phyloP scores from a whole-genome alignment of 1,284 basidiomycete genomes.

The Ustilago crameri region DNA sequence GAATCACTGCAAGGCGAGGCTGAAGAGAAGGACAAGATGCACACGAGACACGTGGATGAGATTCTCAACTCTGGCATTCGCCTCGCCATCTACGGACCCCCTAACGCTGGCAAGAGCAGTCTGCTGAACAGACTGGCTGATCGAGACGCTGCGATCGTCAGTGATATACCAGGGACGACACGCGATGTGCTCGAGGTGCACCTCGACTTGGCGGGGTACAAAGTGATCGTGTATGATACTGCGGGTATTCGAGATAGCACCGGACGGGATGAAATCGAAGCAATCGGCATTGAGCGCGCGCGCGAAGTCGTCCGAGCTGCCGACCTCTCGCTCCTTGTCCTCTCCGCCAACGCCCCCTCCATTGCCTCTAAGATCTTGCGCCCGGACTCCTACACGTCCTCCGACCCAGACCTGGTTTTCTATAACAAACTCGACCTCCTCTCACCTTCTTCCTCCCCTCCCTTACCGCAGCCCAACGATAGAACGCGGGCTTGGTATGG shows the following conservation, averaged over 20 bases:
- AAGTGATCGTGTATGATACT: constrained; percentile 82
- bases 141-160: constrained; percentile 87
- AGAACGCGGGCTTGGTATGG: constrained; percentile 71
- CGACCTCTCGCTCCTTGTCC: constrained; percentile 80
- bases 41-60: constrained; percentile 79
- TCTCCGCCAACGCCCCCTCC: constrained; percentile 70
- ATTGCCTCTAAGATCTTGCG: constrained; percentile 66
- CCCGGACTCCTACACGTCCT: constrained; percentile 70
- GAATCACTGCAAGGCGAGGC: neutral
- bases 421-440: constrained; percentile 80
- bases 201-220: constrained; percentile 82
- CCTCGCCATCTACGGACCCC: constrained; percentile 86
- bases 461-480: neutral
- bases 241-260: constrained; percentile 76
- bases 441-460: neutral
- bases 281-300: constrained; percentile 82
- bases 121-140: constrained; percentile 83
- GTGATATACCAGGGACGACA: constrained; percentile 84
- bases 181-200: constrained; percentile 84
- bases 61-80: constrained; percentile 82
- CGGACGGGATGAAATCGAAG: constrained; percentile 76
- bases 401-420: constrained; percentile 71
- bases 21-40: neutral
- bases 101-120: constrained; percentile 88
- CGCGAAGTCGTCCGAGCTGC: constrained; percentile 75